Base-by-base conservation (phyloP, 768 basidiomycete species). In the Mycena chlorophos region DNA sequence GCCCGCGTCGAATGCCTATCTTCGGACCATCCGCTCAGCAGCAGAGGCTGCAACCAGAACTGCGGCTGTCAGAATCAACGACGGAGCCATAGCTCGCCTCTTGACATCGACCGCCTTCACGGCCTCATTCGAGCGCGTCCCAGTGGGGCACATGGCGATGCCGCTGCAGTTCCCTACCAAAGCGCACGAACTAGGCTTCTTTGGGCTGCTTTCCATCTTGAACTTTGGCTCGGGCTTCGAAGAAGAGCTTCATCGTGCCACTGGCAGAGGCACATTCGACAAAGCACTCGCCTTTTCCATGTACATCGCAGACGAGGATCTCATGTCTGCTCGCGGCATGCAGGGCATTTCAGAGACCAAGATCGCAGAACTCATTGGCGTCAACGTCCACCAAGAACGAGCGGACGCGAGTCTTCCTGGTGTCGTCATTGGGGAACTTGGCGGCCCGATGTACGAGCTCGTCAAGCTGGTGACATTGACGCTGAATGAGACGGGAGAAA, bases 151-250 rank as follows among this genome's bases (percentile, higher is more conserved):
- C 70, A 91, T 92, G 48, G 75, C 81, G 5, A 75, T 95, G 54
- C 93, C 93, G 2, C 80, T 96, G 49, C 85, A 86, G 2, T 96
- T 94, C 63, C 75, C 88, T 31, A 87, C 88, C 0, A 70, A 78
- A 19, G 71, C 83, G 4, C 82, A 87, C 39, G 93, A 96, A 71
- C 75, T 96, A 55, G 94, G 93, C 68, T 74, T 94, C 26, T 73
- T 94, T n/a, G 84, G 86, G 42, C 70, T 90, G 6, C 81, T 94
- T 38, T 84, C 86, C 2, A 77, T 94, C 16, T 78, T 96, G 29
- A 94, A 94, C 68, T 91, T 94, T 68, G 89, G 81, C 4, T 90
- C 89, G 1, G 89, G 89, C 30, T 94, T 89, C 69, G 87, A 90
- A 23, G 75, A 78, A 4, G 83, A 87, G 4, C 78, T 95, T 34